These are phyloP conservation scores for Massariosphaeria phaeospora DNA, from an alignment of 495 filamentous ascomycete genomes.

Conservation along the genomic window DNA sequence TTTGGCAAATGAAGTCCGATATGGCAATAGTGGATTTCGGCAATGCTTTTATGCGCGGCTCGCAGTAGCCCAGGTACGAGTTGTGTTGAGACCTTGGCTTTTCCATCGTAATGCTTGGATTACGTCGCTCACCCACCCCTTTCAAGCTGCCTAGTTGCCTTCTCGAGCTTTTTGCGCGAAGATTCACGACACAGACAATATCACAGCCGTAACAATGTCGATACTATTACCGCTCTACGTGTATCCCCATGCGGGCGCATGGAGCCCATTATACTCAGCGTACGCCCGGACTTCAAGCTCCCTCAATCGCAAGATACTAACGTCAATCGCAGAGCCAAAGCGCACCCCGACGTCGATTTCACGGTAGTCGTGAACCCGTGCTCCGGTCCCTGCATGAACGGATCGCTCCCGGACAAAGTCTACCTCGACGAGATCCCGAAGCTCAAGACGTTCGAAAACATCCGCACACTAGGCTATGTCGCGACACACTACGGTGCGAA, in stretches of 20 bases:
- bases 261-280: slow-evolving; percentile 29
- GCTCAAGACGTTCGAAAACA: slow-evolving; percentile 19
- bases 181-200: too few species aligned
- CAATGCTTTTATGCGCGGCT: not conserved
- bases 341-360: slow-evolving; percentile 22
- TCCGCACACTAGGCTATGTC: slow-evolving; percentile 28
- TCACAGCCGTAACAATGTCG: slow-evolving; percentile 10
- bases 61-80: slow-evolving; percentile 1
- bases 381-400: slow-evolving; percentile 26
- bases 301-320: not conserved
- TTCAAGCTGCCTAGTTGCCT: too few species aligned
- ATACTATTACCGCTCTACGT: slow-evolving; percentile 32
- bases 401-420: slow-evolving; percentile 21
- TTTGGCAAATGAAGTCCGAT: slow-evolving; percentile 13
- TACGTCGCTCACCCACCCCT: not conserved
- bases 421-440: slow-evolving; percentile 29
- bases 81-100: not conserved
- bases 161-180: too few species aligned
- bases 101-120: not conserved
- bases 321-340: slow-evolving; percentile 5
- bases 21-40: not conserved
- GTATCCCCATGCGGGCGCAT: slow-evolving; percentile 21
- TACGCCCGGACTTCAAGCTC: not conserved
- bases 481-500: slow-evolving; percentile 25
- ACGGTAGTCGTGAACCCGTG: slow-evolving; percentile 30